phyloP scores from a whole-genome alignment of 2,329 filamentous ascomycete species.

The Aspergillus pseudotamarii region DNA sequence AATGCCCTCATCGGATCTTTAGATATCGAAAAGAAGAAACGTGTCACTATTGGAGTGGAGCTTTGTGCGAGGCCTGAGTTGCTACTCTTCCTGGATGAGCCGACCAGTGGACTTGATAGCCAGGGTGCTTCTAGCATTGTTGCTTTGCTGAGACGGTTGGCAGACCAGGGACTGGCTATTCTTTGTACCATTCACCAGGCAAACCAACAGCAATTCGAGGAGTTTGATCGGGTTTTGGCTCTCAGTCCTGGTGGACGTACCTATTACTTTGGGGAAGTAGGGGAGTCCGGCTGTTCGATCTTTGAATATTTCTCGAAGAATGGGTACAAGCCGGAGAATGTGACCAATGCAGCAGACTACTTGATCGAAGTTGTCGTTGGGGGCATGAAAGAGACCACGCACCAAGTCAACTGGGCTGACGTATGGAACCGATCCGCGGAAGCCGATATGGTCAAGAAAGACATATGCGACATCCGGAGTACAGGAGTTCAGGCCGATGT shows the following conservation, averaged over 20 bases:
- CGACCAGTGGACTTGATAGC: conserved; percentile 66
- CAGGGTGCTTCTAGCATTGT: conserved; percentile 67
- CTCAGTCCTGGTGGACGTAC: conserved; percentile 67
- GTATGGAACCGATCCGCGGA: conserved; percentile 68
- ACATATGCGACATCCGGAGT: conserved; percentile 61
- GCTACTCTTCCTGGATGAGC: conserved; percentile 68
- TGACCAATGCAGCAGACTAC: conserved; percentile 63
- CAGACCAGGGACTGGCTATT: conserved; percentile 64
- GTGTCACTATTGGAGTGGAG: conserved; percentile 70
- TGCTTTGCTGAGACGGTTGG: conserved; percentile 64
- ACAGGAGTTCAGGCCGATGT: conserved; percentile 48
- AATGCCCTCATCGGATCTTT: conserved; percentile 64
- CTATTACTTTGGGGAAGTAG: conserved; percentile 70
- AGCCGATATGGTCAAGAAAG: conserved; percentile 57
- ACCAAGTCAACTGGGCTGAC: conserved; percentile 65
- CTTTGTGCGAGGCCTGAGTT: conserved; percentile 67
- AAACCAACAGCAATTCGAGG: conserved; percentile 61
- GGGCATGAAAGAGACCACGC: conserved; percentile 52
- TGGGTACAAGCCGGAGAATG: conserved; percentile 62
- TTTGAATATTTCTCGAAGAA: conserved; percentile 66
- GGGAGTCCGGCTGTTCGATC: conserved; percentile 62
- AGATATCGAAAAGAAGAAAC: conserved; percentile 67
- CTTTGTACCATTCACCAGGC: conserved; percentile 72
- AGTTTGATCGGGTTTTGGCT: conserved; percentile 70
- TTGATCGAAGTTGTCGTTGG: conserved; percentile 63